Percentiles rank a stretch among this genome's conserved stretches.
phyloP scores from a whole-genome alignment of 2,329 filamentous ascomycete genomes.

The Biscogniauxia marginata region DNA sequence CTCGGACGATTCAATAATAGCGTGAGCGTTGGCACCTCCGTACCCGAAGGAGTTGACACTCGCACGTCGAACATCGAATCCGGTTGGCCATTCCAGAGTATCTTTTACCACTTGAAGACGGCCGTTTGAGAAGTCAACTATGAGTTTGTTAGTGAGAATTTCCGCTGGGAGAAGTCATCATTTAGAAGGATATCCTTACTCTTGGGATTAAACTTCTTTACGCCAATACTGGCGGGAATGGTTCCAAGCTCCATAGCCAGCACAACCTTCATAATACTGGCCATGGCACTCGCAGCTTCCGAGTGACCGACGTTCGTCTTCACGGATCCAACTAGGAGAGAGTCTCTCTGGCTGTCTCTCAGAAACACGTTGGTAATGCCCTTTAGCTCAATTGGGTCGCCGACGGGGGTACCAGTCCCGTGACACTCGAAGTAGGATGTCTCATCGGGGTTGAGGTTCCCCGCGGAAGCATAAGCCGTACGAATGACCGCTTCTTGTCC shows the following conservation, averaged over 20 bases:
- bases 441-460: slow-evolving; percentile 19
- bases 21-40: slow-evolving; percentile 22
- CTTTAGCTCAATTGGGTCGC: slow-evolving; percentile 25
- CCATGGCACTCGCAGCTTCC: slow-evolving; percentile 4
- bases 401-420: slow-evolving; percentile 25
- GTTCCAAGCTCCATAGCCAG: slow-evolving; percentile 1
- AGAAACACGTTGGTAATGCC: too few relatives aligned
- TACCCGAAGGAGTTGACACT: slow-evolving; percentile 23
- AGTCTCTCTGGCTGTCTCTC: slow-evolving; percentile 9
- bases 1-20: slow-evolving; percentile 20
- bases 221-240: neutral
- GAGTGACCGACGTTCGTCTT: slow-evolving; percentile 8
- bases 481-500: slow-evolving; percentile 23
- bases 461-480: slow-evolving; percentile 21
- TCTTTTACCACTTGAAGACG: slow-evolving; percentile 15
- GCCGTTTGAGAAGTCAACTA: slow-evolving; percentile 7
- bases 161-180: neutral
- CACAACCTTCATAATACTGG: neutral
- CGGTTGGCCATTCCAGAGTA: slow-evolving; percentile 18
- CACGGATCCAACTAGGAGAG: too few relatives aligned
- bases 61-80: slow-evolving; percentile 9
- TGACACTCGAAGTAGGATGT: slow-evolving; percentile 28
- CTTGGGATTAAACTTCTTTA: slow-evolving; percentile 8
- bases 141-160: neutral
- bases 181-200: neutral